Conservation (phyloP, 2,329 filamentous ascomycete species). For the Cladophialophora yegresii region DNA sequence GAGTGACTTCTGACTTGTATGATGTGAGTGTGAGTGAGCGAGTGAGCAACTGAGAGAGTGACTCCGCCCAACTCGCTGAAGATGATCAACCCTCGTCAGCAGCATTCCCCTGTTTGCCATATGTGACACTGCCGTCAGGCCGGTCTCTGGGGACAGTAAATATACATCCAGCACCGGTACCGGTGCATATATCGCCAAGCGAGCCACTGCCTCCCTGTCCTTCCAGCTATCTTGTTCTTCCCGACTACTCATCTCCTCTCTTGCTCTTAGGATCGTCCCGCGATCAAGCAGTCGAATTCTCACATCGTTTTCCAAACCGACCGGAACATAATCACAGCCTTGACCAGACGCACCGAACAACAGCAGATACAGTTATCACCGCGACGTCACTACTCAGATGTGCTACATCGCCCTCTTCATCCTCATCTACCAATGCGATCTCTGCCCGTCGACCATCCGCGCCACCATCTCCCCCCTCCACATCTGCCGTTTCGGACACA, state of each 20-base stretch:
- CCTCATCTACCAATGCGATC: conserved; percentile 1
- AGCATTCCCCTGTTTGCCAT: background rate
- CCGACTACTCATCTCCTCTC: background rate
- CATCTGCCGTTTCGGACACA: conserved; percentile 1
- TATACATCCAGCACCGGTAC: background rate
- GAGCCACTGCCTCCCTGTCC: too few species aligned
- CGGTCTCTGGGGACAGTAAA: background rate
- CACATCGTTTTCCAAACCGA: background rate
- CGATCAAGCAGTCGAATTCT: background rate
- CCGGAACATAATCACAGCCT: too few species aligned
- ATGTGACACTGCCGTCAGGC: background rate
- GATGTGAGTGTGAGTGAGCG: background rate
- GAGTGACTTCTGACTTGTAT: background rate
- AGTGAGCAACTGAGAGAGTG: background rate
- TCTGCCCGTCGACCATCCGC: background rate
- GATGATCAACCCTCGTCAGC: background rate
- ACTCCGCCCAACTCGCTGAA: background rate
- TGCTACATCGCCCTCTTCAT: conserved; percentile 2
- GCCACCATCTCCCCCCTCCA: background rate
- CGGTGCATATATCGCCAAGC: background rate
- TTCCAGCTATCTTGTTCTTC: too few species aligned
- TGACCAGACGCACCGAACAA: too few species aligned
- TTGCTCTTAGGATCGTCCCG: background rate
- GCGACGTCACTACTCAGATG: background rate
- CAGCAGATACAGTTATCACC: background rate